Evolutionary conservation across 148 eudicot species (phyloP).

Genomic region (Vaccinium darrowii): DNA sequence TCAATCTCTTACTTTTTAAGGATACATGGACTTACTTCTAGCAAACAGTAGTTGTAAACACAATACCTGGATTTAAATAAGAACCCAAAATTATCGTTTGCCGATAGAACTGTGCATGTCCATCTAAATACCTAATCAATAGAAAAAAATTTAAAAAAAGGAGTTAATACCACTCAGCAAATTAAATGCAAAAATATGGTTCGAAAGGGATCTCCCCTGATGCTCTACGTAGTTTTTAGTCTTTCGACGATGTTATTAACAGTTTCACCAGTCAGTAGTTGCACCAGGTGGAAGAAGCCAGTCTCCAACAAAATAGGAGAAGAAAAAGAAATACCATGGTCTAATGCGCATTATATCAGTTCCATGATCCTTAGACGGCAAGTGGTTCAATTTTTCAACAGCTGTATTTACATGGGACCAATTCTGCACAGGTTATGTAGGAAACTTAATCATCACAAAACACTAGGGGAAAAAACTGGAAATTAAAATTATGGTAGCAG

Average conservation of each 20-base stretch:
- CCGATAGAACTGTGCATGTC: conserved; percentile 78
- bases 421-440: conserved; percentile 51
- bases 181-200: not conserved
- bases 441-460: conserved; percentile 2
- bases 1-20: not conserved
- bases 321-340: conserved; percentile 49
- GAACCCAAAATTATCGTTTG: conserved; percentile 81
- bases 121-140: conserved; percentile 72
- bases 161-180: not conserved
- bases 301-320: not conserved
- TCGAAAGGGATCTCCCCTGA: not conserved
- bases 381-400: conserved; percentile 58
- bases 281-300: not conserved
- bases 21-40: not conserved
- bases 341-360: conserved; percentile 93
- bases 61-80: conserved; percentile 76
- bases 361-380: conserved; percentile 73
- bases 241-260: not conserved
- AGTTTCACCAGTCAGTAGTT: not conserved
- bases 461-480: not conserved
- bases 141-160: not conserved
- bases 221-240: not conserved
- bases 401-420: conserved; percentile 83
- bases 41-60: not conserved
- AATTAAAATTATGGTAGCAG: not conserved